Conservation (phyloP, 768 basidiomycete species). For the Artomyces pyxidatus region DNA sequence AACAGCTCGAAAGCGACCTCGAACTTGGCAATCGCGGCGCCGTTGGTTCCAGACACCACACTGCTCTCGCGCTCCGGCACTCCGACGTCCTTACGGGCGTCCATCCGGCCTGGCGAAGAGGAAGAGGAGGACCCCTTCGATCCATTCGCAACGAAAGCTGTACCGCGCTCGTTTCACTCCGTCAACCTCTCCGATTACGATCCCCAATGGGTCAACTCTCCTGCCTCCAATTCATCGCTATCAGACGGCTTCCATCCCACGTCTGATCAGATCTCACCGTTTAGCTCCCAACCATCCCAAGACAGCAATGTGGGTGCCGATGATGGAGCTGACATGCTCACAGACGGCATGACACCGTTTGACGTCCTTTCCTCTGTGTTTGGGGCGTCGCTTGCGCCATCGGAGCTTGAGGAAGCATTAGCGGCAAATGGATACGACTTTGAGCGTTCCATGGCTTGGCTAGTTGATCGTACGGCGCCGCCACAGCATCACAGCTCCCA, state of each 20-base stretch:
- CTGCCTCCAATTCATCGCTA: conserved; percentile 40
- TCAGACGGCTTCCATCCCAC: conserved; percentile 39
- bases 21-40: conserved; percentile 88
- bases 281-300: conserved; percentile 10
- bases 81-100: conserved; percentile 61
- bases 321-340: conserved; percentile 54
- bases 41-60: conserved; percentile 67
- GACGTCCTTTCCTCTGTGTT: conserved; percentile 95
- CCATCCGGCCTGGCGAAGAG: conserved; percentile 47
- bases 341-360: conserved; percentile 94
- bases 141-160: conserved; percentile 49
- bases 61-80: conserved; percentile 47
- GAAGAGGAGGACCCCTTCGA: conserved; percentile 86
- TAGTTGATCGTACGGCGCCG: conserved; percentile 67
- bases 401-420: conserved; percentile 90
- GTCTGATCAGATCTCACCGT: conserved; percentile 12
- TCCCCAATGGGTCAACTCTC: conserved; percentile 44
- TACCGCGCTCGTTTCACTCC: conserved; percentile 53
- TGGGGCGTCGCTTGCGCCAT: conserved; percentile 79
- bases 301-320: conserved; percentile 26
- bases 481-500: conserved; percentile 30
- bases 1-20: conserved; percentile 58
- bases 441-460: conserved; percentile 90
- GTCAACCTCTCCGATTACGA: conserved; percentile 59
- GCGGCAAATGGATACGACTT: conserved; percentile 88